Evolutionary conservation across 2,329 filamentous ascomycete genomes (phyloP).

Genomic region (Zopfia rhizophila): DNA sequence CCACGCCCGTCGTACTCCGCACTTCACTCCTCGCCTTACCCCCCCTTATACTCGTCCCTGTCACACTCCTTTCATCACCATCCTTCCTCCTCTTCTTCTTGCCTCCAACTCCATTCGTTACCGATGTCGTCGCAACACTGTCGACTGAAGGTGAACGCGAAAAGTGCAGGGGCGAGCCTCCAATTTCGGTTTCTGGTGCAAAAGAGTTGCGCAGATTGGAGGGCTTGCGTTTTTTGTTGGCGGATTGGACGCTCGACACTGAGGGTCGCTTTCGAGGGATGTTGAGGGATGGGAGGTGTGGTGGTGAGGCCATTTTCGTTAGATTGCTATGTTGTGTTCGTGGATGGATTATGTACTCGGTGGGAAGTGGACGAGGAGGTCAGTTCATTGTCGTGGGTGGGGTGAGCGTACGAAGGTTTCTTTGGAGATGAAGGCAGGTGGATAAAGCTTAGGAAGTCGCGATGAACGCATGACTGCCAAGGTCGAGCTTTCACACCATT

Average conservation of each 20-base stretch:
- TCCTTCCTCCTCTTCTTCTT: conserved; percentile 69
- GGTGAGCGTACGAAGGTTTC: too few relatives aligned
- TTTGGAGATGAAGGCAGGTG: not conserved
- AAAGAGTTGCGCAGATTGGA: conserved; percentile 83
- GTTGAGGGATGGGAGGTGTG: conserved; percentile 63
- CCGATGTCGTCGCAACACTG: conserved; percentile 64
- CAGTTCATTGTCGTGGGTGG: too few relatives aligned
- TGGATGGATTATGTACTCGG: too few relatives aligned
- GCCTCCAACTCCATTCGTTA: conserved; percentile 51
- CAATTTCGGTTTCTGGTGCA: conserved; percentile 68
- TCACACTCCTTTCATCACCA: conserved; percentile 44
- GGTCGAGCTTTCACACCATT: conserved; percentile 22
- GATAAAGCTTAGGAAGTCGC: conserved; percentile 14
- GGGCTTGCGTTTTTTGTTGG: conserved; percentile 75
- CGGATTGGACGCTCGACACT: conserved; percentile 61
- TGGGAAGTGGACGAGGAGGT: too few relatives aligned
- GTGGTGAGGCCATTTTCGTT: conserved; percentile 68
- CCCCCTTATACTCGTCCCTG: conserved; percentile 47
- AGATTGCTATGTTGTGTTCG: conserved; percentile 9
- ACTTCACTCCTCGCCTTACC: conserved; percentile 30
- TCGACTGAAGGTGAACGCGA: conserved; percentile 74
- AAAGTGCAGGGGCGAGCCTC: conserved; percentile 63
- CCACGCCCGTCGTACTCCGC: conserved; percentile 15
- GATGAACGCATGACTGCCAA: conserved; percentile 1
- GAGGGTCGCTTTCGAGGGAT: conserved; percentile 72